These are phyloP conservation scores for Trichophyton schoenleinii DNA, from an alignment of 2,329 filamentous ascomycete genomes.

Conservation along the genomic window DNA sequence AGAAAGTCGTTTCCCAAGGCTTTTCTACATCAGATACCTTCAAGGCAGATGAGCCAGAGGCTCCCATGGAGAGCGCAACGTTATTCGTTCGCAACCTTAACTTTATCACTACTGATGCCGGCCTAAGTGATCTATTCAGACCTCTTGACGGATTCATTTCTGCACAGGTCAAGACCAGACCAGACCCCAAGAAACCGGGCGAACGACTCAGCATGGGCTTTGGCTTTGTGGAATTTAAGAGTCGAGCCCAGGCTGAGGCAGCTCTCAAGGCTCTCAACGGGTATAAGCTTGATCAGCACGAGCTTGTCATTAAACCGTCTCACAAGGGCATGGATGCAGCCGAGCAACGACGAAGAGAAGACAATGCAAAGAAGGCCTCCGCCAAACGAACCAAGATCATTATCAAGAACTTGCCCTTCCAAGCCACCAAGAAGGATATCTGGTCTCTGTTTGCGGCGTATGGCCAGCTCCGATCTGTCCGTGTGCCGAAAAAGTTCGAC, in stretches of 20 bases:
- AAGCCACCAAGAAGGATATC: conserved; percentile 86
- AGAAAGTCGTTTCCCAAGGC: conserved; percentile 26
- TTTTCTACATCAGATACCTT: conserved; percentile 34
- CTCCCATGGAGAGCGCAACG: conserved; percentile 53
- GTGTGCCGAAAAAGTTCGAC: conserved; percentile 91
- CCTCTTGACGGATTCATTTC: conserved; percentile 78
- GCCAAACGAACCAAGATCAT: conserved; percentile 79
- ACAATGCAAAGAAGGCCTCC: conserved; percentile 67
- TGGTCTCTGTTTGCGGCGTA: conserved; percentile 75
- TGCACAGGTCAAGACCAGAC: conserved; percentile 83
- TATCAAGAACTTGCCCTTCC: conserved; percentile 96
- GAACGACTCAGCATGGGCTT: conserved; percentile 94
- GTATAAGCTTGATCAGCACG: conserved; percentile 73
- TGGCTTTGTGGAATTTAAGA: conserved; percentile 81
- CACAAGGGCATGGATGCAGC: conserved; percentile 49
- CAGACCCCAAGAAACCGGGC: conserved; percentile 78
- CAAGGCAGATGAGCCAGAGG: conserved; percentile 24
- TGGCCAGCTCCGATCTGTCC: conserved; percentile 81
- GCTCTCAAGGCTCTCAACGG: conserved; percentile 81
- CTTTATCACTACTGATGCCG: conserved; percentile 70
- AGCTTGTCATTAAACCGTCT: conserved; percentile 70
- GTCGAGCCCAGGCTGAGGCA: conserved; percentile 62
- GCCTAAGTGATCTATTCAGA: conserved; percentile 64
- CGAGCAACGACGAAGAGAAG: conserved; percentile 49
- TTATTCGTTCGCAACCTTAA: conserved; percentile 90